Evolutionary conservation across 345 rosid genomes (phyloP), one percentile per base, ranked within the genome.

Genomic region (Turnera subulata): DNA sequence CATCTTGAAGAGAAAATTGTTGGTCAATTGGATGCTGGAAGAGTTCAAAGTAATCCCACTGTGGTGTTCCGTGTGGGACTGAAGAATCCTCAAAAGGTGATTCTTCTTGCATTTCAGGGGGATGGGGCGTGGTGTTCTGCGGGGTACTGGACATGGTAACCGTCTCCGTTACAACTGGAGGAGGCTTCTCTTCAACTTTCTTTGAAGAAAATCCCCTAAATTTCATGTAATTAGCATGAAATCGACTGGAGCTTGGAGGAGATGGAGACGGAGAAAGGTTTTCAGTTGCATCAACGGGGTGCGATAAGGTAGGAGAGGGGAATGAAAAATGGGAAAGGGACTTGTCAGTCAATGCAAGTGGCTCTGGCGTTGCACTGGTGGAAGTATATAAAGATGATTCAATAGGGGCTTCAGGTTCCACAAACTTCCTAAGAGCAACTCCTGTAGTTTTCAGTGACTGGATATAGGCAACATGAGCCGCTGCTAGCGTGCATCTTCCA

Each of bases 41-140:
- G 66, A 76, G 82, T 55, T 77, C 85, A 75, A 93, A 89, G 72
- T 71, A 93, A 77, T 93, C 99, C 99, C 99, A 93, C 11, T 71
- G 84, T 12, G 86, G 82, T 35, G 81, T 70, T 65, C 75, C 86
- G 46, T 86, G 53, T 4, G 85, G 80, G 47, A 60, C 47, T 22
- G 80, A 50, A 49, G 94, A 78, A 64, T 65, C 79, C 61, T 85
- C 86, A 58, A 64, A 64, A 26, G 78, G 69, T 24, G 57, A 79
- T 53, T 80, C 29, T 61, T 85, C 86, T 24, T 78, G 70, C 56
- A 72, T 78, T 56, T 63, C 83, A 20, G 66, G 35, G 25, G 74
- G 73, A 64, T 65, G 72, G 52, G 82, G 70, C 6, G 82, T 64
- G 38, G 52, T 53, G 43, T 70, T 72, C 45, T 52, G 78, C 52